These are phyloP conservation scores for Papiliotrema fonsecae DNA, from an alignment of 1,284 basidiomycete genomes.

Conservation along the genomic window DNA sequence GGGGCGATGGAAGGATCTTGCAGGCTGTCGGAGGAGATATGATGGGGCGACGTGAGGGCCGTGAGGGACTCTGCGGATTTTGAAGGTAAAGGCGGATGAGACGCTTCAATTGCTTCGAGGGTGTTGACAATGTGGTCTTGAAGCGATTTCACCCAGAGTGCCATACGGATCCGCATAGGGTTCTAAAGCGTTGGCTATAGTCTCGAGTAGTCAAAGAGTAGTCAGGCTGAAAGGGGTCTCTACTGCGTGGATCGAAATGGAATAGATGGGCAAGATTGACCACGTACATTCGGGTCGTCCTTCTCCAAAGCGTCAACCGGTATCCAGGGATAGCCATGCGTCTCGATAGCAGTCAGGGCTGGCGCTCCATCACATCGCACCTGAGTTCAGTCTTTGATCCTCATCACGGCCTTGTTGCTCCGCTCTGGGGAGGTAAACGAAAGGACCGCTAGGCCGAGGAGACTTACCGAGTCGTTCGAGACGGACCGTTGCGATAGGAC, in stretches of 20 bases:
- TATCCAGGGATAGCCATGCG: constrained; percentile 29
- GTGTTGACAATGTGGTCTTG: constrained; percentile 77
- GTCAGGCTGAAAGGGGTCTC: too few relatives aligned
- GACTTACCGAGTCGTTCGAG: constrained; percentile 2
- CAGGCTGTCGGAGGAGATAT: neutral
- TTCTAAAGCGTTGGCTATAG: constrained; percentile 23
- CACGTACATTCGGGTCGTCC: constrained; percentile 43
- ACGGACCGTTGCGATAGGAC: neutral
- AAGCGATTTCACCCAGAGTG: constrained; percentile 70
- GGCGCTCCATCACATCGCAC: constrained; percentile 35
- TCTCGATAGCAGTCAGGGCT: constrained; percentile 26
- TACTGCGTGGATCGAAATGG: neutral
- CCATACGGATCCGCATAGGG: constrained; percentile 74
- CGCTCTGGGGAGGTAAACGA: neutral
- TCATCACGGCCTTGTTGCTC: too few relatives aligned
- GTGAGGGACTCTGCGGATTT: neutral
- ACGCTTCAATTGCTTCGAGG: constrained; percentile 73
- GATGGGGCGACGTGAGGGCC: neutral
- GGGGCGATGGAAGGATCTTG: constrained; percentile 26
- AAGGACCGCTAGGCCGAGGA: neutral
- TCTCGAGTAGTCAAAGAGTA: neutral
- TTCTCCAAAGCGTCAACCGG: constrained; percentile 39
- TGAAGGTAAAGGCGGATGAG: constrained; percentile 8
- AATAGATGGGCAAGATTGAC: neutral
- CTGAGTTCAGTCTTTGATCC: neutral